Base-by-base conservation (phyloP, 2,329 filamentous ascomycete genomes). In the Pseudogymnoascus sp. region DNA sequence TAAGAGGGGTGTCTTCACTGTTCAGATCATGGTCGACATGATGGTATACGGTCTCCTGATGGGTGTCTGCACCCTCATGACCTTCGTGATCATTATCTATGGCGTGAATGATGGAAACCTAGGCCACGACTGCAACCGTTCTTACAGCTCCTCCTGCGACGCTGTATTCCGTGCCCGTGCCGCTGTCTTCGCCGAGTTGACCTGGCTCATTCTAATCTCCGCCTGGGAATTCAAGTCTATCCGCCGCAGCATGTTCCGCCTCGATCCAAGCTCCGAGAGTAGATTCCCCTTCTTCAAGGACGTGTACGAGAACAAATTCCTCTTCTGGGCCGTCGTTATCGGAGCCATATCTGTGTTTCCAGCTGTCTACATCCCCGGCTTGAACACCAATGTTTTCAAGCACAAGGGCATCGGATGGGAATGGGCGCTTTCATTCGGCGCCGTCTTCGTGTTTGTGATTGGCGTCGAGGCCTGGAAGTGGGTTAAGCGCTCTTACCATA, bases 391-490 rank as follows among this genome's bases (percentile, higher is more conserved):
- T 1, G 84, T 87, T 1, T 87, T 87, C 76, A 83, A 84, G 68
- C 84, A 87, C 68, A 79, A 76, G 6, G 81, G 81, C 1, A 87
- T 88, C 63, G 78, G 76, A 7, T 87, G 85, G 85, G 85, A 87
- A 71, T 88, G 84, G 86, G 83, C 77, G 0, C 79, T 88, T 57
- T 81, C 86, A 1, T 80, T 87, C 65, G 76, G 86, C 28, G 79
- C 79, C 28, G 77, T 83, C 0, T 70, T 81, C 1, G 67, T 87
- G 7, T 88, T 87, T 75, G 83, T 88, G 68, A 68, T 78, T 0
- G 84, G 85, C 1, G 78, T 85, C 3, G 86, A 88, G 72, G 66
- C 73, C 2, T 88, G 85, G 84, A 87, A 88, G 71, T 85, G 77
- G 75, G 75, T 73, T 57, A 88, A 88, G 78, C 76, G 86, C 11